A percentile compares a stretch with the other conserved stretches of the same genome.
phyloP scores from a whole-genome alignment of 495 filamentous ascomycete species.

The Penicillium pulvis region DNA sequence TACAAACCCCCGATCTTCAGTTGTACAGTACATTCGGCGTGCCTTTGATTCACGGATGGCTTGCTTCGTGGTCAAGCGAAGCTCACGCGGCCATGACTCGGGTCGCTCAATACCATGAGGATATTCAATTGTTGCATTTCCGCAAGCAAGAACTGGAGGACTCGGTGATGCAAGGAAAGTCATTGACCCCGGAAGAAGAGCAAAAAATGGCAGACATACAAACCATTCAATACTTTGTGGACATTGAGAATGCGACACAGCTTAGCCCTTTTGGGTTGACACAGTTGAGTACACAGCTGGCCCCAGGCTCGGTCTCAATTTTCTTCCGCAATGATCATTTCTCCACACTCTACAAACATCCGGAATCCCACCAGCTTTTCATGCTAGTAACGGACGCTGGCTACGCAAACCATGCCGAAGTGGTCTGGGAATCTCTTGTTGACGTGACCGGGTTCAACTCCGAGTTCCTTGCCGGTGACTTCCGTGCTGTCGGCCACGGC shows the following conservation, averaged over 20 bases:
- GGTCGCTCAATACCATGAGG: conserved; percentile 80
- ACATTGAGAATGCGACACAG: conserved; percentile 74
- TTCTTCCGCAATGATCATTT: conserved; percentile 98
- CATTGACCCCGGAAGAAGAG: conserved; percentile 62
- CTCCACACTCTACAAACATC: conserved; percentile 83
- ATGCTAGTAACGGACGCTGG: conserved; percentile 91
- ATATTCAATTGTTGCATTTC: conserved; percentile 85
- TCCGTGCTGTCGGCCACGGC: conserved; percentile 72
- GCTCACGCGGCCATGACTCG: conserved; percentile 68
- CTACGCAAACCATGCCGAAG: conserved; percentile 83
- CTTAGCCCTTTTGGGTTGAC: conserved; percentile 80
- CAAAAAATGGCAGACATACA: conserved; percentile 77
- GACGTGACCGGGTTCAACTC: conserved; percentile 83
- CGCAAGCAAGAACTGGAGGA: conserved; percentile 84
- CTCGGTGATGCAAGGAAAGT: conserved; percentile 60
- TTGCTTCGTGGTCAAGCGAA: conserved; percentile 64
- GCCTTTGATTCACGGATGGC: conserved; percentile 92
- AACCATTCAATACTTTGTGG: conserved; percentile 78
- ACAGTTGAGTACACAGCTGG: conserved; percentile 62
- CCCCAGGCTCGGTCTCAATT: conserved; percentile 78
- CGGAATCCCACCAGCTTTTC: conserved; percentile 66
- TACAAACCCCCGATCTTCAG: conserved; percentile 77
- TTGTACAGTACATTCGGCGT: conserved; percentile 86
- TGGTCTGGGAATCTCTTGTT: conserved; percentile 92
- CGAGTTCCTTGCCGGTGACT: conserved; percentile 89